phyloP scores from a whole-genome alignment of 208 protist genomes.

The Leishmania martiniquensis region DNA sequence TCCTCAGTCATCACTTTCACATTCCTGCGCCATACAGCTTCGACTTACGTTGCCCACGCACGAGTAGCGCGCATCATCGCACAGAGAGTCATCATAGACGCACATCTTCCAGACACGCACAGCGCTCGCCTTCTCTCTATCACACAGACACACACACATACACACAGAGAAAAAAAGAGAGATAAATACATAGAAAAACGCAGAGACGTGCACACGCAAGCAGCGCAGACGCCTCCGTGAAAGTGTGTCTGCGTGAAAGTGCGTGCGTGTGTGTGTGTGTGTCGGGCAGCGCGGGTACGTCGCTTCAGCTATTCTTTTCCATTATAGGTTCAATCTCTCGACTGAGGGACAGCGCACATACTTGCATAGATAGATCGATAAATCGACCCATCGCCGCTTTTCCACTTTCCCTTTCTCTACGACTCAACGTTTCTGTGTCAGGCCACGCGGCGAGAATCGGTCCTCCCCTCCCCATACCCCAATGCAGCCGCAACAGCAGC shows the following conservation, averaged over 20 bases:
- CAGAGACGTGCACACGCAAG: not conserved
- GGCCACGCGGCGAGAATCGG: not conserved
- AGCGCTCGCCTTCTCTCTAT: not conserved
- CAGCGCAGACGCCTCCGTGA: too few species aligned
- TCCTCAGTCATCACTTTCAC: not conserved
- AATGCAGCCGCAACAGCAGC: conserved; percentile 12
- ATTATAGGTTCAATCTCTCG: not conserved
- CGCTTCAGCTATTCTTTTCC: not conserved
- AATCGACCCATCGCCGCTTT: not conserved
- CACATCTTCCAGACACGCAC: not conserved
- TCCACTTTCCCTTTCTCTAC: not conserved
- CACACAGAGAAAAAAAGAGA: not conserved
- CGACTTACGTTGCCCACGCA: not conserved
- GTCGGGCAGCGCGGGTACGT: not conserved
- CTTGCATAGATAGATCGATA: conserved; percentile 1
- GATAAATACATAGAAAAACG: not conserved
- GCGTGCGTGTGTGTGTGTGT: not conserved
- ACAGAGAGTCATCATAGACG: conserved; percentile 2
- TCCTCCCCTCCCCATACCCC: too few species aligned
- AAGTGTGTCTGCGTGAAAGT: too few species aligned
- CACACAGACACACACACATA: not conserved
- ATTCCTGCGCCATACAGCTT: not conserved
- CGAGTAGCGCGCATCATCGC: not conserved
- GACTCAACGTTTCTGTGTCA: not conserved
- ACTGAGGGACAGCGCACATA: not conserved